Percentiles rank a stretch among this genome's conserved stretches.
Evolutionary conservation across 345 rosid genomes (phyloP).

Genomic region (Kandelia obovata): DNA sequence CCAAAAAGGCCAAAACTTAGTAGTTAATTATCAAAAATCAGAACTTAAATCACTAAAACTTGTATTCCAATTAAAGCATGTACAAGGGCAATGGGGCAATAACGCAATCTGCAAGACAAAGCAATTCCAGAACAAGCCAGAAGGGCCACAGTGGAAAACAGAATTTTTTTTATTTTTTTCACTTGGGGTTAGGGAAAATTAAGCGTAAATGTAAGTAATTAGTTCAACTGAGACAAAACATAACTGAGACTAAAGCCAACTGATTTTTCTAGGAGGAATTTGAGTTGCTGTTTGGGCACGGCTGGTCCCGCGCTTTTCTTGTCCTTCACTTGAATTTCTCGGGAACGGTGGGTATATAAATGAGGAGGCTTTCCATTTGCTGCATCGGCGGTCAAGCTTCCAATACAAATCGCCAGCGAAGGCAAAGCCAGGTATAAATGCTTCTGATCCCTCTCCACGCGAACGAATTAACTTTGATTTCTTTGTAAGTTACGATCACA

Average conservation of each 20-base stretch:
- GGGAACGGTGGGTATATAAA: conserved; percentile 35
- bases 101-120: conserved; percentile 48
- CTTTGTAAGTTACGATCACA: background rate
- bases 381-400: conserved; percentile 30
- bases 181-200: background rate
- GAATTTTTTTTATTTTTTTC: background rate
- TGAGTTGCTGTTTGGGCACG: conserved; percentile 27
- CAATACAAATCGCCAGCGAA: conserved; percentile 22
- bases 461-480: background rate
- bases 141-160: background rate
- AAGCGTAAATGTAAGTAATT: background rate
- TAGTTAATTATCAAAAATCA: background rate
- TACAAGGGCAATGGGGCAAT: conserved; percentile 9
- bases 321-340: conserved; percentile 35
- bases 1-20: conserved; percentile 5
- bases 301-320: conserved; percentile 44
- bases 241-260: conserved; percentile 4
- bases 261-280: conserved; percentile 1
- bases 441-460: background rate
- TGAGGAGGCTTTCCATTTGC: conserved; percentile 38
- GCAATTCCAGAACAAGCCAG: conserved; percentile 25
- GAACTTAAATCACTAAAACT: conserved; percentile 21
- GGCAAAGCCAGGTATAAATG: conserved; percentile 28
- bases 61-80: conserved; percentile 51
- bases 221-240: conserved; percentile 17